A percentile compares a stretch with the other conserved stretches of the same genome.
These are phyloP conservation scores for Piloderma croceum DNA, from an alignment of 768 basidiomycete genomes.

Conservation along the genomic window DNA sequence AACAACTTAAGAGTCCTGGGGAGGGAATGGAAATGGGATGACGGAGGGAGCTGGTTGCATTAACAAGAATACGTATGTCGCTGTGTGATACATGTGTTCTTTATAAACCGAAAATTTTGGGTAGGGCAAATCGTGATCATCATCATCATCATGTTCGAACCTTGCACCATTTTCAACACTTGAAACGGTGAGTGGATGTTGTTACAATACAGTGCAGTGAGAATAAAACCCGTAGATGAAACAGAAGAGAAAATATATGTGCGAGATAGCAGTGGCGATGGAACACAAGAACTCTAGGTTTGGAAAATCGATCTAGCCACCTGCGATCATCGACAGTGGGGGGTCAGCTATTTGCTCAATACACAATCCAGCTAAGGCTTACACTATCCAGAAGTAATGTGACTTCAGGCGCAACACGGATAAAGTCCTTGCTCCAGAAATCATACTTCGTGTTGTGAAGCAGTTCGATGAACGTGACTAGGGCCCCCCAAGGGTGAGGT, in stretches of 20 bases:
- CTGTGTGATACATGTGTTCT: slow-evolving; percentile 11
- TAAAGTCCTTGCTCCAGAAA: slow-evolving; percentile 86
- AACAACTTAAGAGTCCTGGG: slow-evolving; percentile 31
- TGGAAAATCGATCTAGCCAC: slow-evolving; percentile 75
- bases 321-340: slow-evolving; percentile 31
- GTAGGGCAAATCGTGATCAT: slow-evolving; percentile 21
- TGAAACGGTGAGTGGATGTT: slow-evolving; percentile 49
- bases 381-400: slow-evolving; percentile 81
- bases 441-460: slow-evolving; percentile 87
- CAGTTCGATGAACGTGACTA: slow-evolving; percentile 91
- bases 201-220: slow-evolving; percentile 84
- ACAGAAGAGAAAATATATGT: slow-evolving; percentile 67
- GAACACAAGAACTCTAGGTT: slow-evolving; percentile 60
- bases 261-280: slow-evolving; percentile 73
- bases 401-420: slow-evolving; percentile 81
- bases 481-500: slow-evolving; percentile 94
- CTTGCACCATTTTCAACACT: slow-evolving; percentile 54
- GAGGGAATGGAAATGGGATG: slow-evolving; percentile 29
- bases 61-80: slow-evolving; percentile 12
- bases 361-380: slow-evolving; percentile 26
- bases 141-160: slow-evolving; percentile 44
- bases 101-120: slow-evolving; percentile 16
- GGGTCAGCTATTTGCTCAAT: background rate
- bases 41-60: slow-evolving; percentile 26
- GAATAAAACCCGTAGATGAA: slow-evolving; percentile 53